Base-by-base conservation (phyloP, 805 yeast species). In the Ogataea pilisensis region DNA sequence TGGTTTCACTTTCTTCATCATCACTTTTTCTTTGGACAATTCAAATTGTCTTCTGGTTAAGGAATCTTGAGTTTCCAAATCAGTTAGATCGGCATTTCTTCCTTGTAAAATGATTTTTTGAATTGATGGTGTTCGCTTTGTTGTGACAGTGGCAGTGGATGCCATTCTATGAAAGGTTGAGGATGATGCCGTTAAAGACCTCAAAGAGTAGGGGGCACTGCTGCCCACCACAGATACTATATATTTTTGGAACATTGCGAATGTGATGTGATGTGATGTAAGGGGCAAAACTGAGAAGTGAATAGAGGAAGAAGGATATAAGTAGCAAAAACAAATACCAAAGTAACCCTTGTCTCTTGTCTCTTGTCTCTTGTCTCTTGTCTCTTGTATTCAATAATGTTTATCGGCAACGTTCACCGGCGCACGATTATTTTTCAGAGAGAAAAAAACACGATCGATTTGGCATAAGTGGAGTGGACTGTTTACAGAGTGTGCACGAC, bases 61-160 rank as follows among this genome's bases (percentile, higher is more conserved):
- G 44, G 68, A 76, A 64, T 89, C 95, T 68, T 85, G 93, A 54
- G 70, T 70, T 64, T 89, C 97, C 61, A 89, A 70, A 24, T 79
- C 87, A 8, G 91, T 85, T 44, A 78, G 57, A 49, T 75, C 79
- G 6, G 68, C 47, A 38, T 66, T 63, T 53, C 73, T 65, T 28
- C 34, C 43, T 32, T 42, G 29, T 5, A 54, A 27, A 70, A 68
- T 21, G 25, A 47, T 27, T 5, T 68, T 63, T 42, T 72, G 64
- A 37, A 65, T 65, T 36, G 69, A 52, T 59, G 60, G 19, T 2
- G 34, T 22, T 34, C 20, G 37, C 13, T 24, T 11, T 9, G 43
- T 5, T 3, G 42, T 18, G 3, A 42, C 5, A 17, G 41, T 2
- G 4, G 44, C 24, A 19, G 39, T 16, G 34, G 52, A 42, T 9